These are phyloP conservation scores for Haplographium delicatum DNA, from an alignment of 495 filamentous ascomycete genomes.

Conservation along the genomic window DNA sequence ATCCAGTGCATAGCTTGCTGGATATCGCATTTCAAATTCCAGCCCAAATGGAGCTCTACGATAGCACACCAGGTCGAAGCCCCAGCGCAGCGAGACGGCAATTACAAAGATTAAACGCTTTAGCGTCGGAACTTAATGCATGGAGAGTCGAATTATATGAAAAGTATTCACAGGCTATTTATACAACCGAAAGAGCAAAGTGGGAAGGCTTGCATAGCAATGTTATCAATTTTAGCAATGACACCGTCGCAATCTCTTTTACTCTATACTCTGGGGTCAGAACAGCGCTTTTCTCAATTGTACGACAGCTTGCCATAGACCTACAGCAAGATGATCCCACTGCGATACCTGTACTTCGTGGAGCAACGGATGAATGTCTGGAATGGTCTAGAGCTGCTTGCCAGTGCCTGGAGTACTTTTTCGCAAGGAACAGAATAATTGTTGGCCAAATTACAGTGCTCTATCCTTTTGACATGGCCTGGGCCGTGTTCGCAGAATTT, in stretches of 20 bases:
- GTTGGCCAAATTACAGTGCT: not conserved
- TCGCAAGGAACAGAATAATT: not conserved
- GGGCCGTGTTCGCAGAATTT: not conserved
- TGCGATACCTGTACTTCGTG: not conserved
- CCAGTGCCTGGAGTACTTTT: slow-evolving; percentile 11
- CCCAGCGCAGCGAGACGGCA: not conserved
- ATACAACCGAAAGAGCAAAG: not conserved
- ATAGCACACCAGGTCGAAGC: not conserved
- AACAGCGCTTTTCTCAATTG: slow-evolving; percentile 2
- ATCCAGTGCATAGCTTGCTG: not conserved
- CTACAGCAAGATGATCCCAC: slow-evolving; percentile 1
- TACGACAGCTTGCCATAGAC: not conserved
- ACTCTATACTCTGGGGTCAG: slow-evolving; percentile 1
- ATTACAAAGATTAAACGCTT: not conserved
- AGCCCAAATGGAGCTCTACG: slow-evolving; percentile 7
- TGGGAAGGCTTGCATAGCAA: not conserved
- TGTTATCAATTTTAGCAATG: not conserved
- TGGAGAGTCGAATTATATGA: slow-evolving; percentile 2
- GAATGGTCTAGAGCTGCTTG: slow-evolving; percentile 9
- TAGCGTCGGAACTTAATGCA: not conserved
- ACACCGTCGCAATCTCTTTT: not conserved
- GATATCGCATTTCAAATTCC: slow-evolving; percentile 10
- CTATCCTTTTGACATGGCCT: slow-evolving; percentile 8
- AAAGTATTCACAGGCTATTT: not conserved
- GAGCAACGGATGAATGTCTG: not conserved